Percentiles rank a stretch among this genome's conserved stretches.
phyloP scores from a whole-genome alignment of 2,329 filamentous ascomycete genomes.

The Colletotrichum musae region DNA sequence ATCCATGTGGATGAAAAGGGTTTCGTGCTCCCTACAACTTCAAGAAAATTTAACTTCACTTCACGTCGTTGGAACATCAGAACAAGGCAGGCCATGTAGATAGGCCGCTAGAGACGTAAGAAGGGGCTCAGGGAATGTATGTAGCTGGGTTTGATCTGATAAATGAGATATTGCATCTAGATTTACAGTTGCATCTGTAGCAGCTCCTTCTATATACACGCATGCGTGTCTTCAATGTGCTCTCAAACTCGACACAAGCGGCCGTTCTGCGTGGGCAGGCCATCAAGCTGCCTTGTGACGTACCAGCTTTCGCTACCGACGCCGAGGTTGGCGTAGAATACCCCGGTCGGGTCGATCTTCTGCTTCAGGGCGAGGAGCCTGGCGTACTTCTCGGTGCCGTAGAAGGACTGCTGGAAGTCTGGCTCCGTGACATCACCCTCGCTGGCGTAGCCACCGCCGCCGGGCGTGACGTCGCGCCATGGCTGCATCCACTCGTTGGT shows the following conservation, averaged over 20 bases:
- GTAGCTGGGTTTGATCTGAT: no score
- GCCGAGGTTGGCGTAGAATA: slow-evolving; percentile 48
- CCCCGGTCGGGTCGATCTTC: slow-evolving; percentile 47
- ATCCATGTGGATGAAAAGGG: no score
- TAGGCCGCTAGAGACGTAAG: no score
- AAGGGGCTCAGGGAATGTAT: no score
- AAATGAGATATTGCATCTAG: neutral
- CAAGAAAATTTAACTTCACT: no score
- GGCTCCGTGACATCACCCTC: slow-evolving; percentile 51
- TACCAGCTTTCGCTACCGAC: slow-evolving; percentile 48
- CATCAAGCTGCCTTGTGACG: slow-evolving; percentile 32
- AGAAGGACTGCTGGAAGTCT: slow-evolving; percentile 49
- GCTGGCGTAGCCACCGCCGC: slow-evolving; percentile 48
- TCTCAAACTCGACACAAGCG: slow-evolving; percentile 37
- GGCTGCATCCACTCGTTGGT: slow-evolving; percentile 49
- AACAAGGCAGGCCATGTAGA: no score
- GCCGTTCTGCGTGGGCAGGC: slow-evolving; percentile 36
- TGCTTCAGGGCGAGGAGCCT: slow-evolving; percentile 48
- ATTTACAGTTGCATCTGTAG: no score
- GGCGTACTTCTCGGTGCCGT: slow-evolving; percentile 48
- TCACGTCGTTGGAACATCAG: no score
- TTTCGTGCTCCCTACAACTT: no score
- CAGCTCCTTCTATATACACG: no score
- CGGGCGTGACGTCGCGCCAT: slow-evolving; percentile 48
- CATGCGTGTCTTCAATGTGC: fast-evolving